phyloP scores from a whole-genome alignment of 2,329 filamentous ascomycete species.

The Cyclaneusma minus region DNA sequence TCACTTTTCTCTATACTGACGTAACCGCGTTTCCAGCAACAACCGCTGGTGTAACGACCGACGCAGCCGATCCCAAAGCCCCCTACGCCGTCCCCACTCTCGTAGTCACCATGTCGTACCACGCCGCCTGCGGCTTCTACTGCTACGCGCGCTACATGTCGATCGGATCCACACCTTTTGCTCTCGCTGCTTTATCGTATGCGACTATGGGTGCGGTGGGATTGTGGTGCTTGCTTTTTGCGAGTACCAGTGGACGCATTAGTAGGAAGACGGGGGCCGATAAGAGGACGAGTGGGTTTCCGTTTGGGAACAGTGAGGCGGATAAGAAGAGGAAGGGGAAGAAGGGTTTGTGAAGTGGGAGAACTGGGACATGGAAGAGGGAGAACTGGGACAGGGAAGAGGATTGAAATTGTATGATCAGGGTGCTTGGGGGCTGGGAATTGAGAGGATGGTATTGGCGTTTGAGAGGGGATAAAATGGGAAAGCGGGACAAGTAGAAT shows the following conservation, averaged over 20 bases:
- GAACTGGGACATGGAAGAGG: no score
- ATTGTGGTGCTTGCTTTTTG: conserved; percentile 36
- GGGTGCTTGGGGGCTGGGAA: no score
- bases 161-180: conserved; percentile 32
- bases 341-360: no score
- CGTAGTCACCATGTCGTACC: conserved; percentile 41
- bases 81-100: conserved; percentile 45
- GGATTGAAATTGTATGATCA: no score
- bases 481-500: no score
- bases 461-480: no score
- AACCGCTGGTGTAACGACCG: conserved; percentile 21
- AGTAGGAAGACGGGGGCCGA: conserved; percentile 49
- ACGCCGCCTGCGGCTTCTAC: conserved; percentile 37
- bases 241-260: conserved; percentile 36
- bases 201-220: conserved; percentile 35
- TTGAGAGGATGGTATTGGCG: no score
- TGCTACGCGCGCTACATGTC: conserved; percentile 40
- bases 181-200: conserved; percentile 33
- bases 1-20: conserved; percentile 4
- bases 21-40: conserved; percentile 12
- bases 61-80: conserved; percentile 30
- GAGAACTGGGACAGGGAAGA: no score
- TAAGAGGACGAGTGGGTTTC: conserved; percentile 50
- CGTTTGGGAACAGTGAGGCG: conserved; percentile 42
- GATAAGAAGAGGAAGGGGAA: conserved; percentile 13